phyloP scores from a whole-genome alignment of 1,284 basidiomycete genomes.

The Rhodotorula sp. region DNA sequence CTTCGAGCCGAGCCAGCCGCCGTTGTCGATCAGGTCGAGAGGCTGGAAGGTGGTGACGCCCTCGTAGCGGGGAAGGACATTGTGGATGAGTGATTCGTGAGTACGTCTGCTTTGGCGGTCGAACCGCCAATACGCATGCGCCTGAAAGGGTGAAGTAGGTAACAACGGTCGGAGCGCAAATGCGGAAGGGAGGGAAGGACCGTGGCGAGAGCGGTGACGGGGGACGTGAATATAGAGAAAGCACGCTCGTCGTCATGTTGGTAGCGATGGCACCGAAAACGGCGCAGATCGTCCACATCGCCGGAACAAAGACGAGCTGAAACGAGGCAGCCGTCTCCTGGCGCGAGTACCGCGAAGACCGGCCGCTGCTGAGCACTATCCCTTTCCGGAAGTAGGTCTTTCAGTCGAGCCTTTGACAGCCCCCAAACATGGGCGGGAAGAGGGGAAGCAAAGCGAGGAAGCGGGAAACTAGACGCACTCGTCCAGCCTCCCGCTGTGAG shows the following conservation, averaged over 20 bases:
- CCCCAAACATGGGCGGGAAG: constrained; percentile 55
- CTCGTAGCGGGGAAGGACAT: constrained; percentile 43
- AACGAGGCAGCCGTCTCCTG: constrained; percentile 54
- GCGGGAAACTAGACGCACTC: neutral
- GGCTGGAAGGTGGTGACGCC: constrained; percentile 43
- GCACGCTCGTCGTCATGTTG: constrained; percentile 17
- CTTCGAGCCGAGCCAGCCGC: constrained; percentile 53
- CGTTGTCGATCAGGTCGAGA: constrained; percentile 49
- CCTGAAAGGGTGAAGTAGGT: too few relatives aligned
- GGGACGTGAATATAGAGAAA: too few relatives aligned
- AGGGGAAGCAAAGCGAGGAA: neutral
- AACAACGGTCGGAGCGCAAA: too few relatives aligned
- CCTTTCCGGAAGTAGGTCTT: neutral
- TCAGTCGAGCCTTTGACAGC: neutral
- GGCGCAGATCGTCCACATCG: constrained; percentile 63
- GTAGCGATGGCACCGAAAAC: constrained; percentile 68
- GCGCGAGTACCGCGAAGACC: constrained; percentile 37
- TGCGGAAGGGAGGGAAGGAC: too few relatives aligned
- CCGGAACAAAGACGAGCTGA: constrained; percentile 69
- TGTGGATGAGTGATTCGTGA: too few relatives aligned
- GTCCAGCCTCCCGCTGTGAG: too few relatives aligned
- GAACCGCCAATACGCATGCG: too few relatives aligned
- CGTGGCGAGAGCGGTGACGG: too few relatives aligned
- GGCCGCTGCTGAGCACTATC: constrained; percentile 17
- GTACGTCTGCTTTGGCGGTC: too few relatives aligned